Evolutionary conservation across 805 yeast genomes (phyloP).

Genomic region (Wickerhamiella bombiphila): DNA sequence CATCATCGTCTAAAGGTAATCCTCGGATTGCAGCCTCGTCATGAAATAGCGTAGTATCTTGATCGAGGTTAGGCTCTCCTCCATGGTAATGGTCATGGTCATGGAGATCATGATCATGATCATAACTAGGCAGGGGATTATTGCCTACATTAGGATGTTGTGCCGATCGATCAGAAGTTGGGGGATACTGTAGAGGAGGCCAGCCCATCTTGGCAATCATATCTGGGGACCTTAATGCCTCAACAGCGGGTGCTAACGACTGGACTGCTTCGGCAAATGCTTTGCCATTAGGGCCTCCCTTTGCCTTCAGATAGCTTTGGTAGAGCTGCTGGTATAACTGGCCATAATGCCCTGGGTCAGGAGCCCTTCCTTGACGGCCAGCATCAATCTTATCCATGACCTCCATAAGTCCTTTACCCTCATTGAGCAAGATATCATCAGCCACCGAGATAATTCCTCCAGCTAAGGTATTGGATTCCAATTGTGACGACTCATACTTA

Average conservation of each 20-base stretch:
- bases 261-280: not conserved
- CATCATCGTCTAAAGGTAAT: constrained; percentile 3
- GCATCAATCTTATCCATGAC: constrained; percentile 66
- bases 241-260: not conserved
- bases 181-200: not conserved
- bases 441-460: constrained; percentile 48
- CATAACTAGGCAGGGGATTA: constrained; percentile 4
- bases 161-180: not conserved
- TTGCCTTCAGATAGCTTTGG: constrained; percentile 4
- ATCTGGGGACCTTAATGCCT: not conserved
- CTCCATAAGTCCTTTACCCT: constrained; percentile 63
- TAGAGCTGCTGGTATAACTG: not conserved
- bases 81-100: constrained; percentile 4
- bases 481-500: not conserved
- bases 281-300: constrained; percentile 1
- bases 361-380: constrained; percentile 2
- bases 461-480: constrained; percentile 17
- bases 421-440: constrained; percentile 61
- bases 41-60: constrained; percentile 2
- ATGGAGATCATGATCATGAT: constrained; percentile 9
- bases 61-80: constrained; percentile 5
- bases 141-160: not conserved
- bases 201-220: not conserved
- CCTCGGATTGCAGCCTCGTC: constrained; percentile 1
- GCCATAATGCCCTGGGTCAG: not conserved